A percentile compares a stretch with the other conserved stretches of the same genome.
These are phyloP conservation scores for Pseudogymnoascus sp. DNA, from an alignment of 2,329 filamentous ascomycete genomes.

Conservation along the genomic window DNA sequence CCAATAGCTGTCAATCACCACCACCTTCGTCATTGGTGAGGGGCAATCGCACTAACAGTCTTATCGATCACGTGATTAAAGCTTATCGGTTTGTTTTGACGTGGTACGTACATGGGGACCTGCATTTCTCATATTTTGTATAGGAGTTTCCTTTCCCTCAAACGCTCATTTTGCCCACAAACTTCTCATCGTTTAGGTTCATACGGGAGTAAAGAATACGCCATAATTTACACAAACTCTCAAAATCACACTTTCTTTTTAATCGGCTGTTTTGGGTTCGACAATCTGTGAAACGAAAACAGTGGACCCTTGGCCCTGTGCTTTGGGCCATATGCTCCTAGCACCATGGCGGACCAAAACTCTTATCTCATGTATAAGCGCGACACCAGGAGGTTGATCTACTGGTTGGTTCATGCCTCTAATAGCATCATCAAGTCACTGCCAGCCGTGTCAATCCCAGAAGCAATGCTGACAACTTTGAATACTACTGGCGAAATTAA, in stretches of 20 bases:
- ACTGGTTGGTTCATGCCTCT: conserved; percentile 34
- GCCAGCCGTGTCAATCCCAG: conserved; percentile 10
- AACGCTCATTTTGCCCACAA: not conserved
- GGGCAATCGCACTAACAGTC: not conserved
- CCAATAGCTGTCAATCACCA: not conserved
- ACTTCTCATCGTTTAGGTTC: not conserved
- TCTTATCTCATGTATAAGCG: conserved; percentile 34
- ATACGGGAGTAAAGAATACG: not conserved
- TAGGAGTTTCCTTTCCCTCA: not conserved
- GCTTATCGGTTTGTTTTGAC: not conserved
- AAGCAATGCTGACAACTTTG: conserved; percentile 21
- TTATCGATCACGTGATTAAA: not conserved
- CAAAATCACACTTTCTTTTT: not conserved
- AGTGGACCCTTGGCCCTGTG: too few species aligned
- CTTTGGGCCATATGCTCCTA: not conserved
- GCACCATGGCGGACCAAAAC: conserved; percentile 22
- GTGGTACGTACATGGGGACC: not conserved
- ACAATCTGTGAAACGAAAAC: not conserved
- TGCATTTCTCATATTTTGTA: not conserved
- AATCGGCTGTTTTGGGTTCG: too few species aligned
- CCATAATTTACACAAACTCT: not conserved
- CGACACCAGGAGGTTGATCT: conserved; percentile 31
- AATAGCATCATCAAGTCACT: conserved; percentile 30
- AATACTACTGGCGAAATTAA: conserved; percentile 34
- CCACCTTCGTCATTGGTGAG: not conserved